These are phyloP conservation scores for Pouteria glomerata DNA, from an alignment of 148 eudicot species.

Conservation along the genomic window DNA sequence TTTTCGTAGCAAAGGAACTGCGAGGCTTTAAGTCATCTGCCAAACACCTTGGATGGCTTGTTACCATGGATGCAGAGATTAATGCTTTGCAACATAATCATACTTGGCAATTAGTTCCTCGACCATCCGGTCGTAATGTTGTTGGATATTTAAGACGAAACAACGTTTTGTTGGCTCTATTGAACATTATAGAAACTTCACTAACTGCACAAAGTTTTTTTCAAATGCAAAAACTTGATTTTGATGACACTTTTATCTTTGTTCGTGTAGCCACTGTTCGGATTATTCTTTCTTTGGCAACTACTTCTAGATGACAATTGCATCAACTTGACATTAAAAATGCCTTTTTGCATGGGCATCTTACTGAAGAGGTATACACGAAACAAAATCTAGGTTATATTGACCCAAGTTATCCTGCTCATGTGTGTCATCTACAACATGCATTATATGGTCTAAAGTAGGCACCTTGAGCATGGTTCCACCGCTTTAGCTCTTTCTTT, in stretches of 20 bases:
- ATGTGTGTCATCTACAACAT: background rate
- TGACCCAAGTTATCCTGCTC: background rate
- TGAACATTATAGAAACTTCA: no score
- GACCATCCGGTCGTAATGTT: no score
- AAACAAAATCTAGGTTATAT: background rate
- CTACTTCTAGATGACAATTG: background rate
- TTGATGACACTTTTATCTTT: background rate
- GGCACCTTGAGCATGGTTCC: slow-evolving; percentile 1
- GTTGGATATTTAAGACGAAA: no score
- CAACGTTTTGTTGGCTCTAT: no score
- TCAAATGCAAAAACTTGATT: background rate
- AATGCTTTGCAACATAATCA: no score
- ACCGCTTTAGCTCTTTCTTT: background rate
- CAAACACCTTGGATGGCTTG: no score
- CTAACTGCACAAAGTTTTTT: no score
- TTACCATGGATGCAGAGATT: no score
- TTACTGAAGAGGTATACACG: slow-evolving; percentile 1
- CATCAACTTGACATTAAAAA: background rate
- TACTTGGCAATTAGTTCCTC: no score
- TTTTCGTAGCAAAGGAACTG: no score
- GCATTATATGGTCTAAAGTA: slow-evolving; percentile 3
- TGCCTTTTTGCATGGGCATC: background rate
- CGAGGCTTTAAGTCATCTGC: no score
- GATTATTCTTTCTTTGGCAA: background rate
- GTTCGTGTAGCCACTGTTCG: background rate